Evolutionary conservation across 768 basidiomycete genomes (phyloP), one percentile per base, ranked within the genome.

Genomic region (Termitomyces sp.): DNA sequence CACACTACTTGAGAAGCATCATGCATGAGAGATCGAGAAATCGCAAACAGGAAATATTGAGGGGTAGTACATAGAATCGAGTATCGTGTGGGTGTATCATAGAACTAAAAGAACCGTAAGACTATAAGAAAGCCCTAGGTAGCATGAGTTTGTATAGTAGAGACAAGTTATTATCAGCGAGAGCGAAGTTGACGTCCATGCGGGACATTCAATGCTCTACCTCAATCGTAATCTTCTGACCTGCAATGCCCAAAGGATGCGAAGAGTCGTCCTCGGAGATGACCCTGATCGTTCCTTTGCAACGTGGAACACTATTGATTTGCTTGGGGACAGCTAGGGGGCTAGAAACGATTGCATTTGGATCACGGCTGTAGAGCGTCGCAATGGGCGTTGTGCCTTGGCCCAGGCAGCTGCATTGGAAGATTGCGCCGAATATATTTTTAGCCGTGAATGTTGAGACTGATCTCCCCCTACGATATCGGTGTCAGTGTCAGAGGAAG

Each of bases 221-320:
- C 1, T 22, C 42, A 32, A 75, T 65, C 1, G 59, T 58, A 24
- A 75, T 67, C 24, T 68, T 66, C 55, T 75, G 74, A 12, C 72
- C 73, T 8, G 60, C n/a, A 35, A 74, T 66, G 1, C 65, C 67
- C 39, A 71, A 49, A 4, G 66, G 64, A 68, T 74, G 73, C 22
- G 72, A 66, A 18, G 16, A 32, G 48, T 74, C 73, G n/a, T 67
- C 62, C 3, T 65, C 59, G 9, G 61, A 70, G 2, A 63, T 65
- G 15, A 75, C 62, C 13, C 42, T 64, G 1, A 75, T 62, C 5
- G 32, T 65, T 1, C 74, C 73, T 36, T 64, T 66, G 58, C 73
- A 73, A 8, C 15, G 45, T 50, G 38, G 52, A 32, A n/a, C 28
- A 55, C 7, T 32, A 12, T 33, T 16, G 11, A 5, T n/a, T 32